Conservation (phyloP, 2,329 filamentous ascomycete species). For the Stachybotrys elegans region DNA sequence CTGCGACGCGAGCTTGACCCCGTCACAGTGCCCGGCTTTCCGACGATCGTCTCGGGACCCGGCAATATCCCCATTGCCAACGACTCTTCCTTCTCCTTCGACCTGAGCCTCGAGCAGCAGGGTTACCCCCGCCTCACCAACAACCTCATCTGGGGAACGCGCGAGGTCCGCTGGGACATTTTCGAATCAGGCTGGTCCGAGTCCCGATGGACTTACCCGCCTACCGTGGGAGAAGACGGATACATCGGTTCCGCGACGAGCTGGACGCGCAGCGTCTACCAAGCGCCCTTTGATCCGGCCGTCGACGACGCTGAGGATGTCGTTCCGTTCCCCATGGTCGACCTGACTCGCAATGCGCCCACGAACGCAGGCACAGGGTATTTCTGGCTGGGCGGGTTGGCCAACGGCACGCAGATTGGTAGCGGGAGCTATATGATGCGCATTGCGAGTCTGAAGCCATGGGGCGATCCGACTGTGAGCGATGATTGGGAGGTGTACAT, state of each 20-base stretch:
- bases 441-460: not conserved
- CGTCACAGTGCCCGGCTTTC: not conserved
- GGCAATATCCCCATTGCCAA: not conserved
- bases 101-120: conserved; percentile 7
- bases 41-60: not conserved
- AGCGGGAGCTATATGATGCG: not conserved
- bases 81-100: conserved; percentile 8
- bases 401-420: not conserved
- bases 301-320: not conserved
- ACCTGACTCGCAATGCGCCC: not conserved
- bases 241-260: conserved; percentile 7
- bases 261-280: not conserved
- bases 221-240: conserved; percentile 1
- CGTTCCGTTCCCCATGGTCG: not conserved
- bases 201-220: conserved; percentile 9
- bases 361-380: not conserved
- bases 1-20: not conserved
- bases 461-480: not conserved
- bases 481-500: conserved; percentile 1
- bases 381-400: not conserved
- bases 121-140: conserved; percentile 15
- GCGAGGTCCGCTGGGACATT: conserved; percentile 15
- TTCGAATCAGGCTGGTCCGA: conserved; percentile 6
- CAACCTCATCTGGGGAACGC: conserved; percentile 16
- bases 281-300: not conserved